A percentile compares a stretch with the other conserved stretches of the same genome.
Conservation (phyloP, 202 grass and related monocot species). For the Zoysia matrella region DNA sequence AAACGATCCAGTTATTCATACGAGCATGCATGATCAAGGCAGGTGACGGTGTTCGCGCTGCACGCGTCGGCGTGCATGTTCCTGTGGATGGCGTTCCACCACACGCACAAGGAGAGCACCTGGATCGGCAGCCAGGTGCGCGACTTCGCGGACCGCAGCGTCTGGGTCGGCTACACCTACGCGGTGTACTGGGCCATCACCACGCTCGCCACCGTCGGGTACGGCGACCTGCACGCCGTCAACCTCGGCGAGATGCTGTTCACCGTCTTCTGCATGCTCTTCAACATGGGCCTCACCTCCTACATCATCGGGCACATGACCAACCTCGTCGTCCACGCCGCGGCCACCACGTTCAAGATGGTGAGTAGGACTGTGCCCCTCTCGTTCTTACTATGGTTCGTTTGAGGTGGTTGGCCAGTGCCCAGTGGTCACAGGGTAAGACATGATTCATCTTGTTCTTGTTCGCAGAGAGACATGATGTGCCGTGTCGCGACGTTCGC, state of each 20-base stretch:
- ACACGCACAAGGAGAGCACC: no score
- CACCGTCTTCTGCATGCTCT: conserved; percentile 55
- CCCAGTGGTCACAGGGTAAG: no score
- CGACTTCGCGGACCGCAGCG: no score
- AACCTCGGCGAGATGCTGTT: conserved; percentile 52
- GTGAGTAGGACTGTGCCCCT: background rate
- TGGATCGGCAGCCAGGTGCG: no score
- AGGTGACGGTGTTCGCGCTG: conserved; percentile 58
- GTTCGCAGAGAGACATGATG: conserved; percentile 52
- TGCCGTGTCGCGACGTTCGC: conserved; percentile 42
- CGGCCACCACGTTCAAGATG: conserved; percentile 36
- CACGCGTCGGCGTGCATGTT: conserved; percentile 54
- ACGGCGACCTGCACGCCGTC: no score
- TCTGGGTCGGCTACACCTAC: no score
- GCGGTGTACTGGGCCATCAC: no score
- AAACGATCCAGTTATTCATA: no score
- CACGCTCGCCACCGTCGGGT: no score
- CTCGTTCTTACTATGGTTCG: no score
- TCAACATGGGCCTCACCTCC: conserved; percentile 58
- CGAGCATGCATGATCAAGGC: background rate
- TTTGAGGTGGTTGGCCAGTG: no score
- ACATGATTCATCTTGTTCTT: background rate
- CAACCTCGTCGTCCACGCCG: conserved; percentile 45
- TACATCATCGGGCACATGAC: conserved; percentile 76
- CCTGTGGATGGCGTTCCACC: conserved; percentile 33